A percentile compares a stretch with the other conserved stretches of the same genome.
Evolutionary conservation across 2,329 filamentous ascomycete genomes (phyloP).

Genomic region (Elsinoe perseae): DNA sequence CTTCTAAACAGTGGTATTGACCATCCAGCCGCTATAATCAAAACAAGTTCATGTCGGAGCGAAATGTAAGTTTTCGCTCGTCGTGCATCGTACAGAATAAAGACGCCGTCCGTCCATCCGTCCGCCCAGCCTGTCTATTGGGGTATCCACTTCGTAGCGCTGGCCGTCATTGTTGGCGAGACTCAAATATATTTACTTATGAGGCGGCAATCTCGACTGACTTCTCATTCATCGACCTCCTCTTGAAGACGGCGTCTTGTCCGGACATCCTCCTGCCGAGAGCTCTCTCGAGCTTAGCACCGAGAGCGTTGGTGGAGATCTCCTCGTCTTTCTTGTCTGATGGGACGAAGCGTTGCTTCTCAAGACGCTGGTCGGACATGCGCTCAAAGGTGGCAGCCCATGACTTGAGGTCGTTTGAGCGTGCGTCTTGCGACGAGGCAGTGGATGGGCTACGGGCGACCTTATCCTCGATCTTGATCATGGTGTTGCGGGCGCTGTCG

Average conservation of each 20-base stretch:
- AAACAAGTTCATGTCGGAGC: background rate
- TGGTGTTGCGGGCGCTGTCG: slow-evolving; percentile 18
- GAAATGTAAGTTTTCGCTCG: background rate
- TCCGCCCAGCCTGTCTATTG: background rate
- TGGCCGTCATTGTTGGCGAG: background rate
- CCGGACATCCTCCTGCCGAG: slow-evolving; percentile 77
- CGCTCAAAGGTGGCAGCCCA: slow-evolving; percentile 75
- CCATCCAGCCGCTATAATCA: background rate
- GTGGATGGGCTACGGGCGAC: slow-evolving; percentile 24
- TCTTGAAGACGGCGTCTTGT: slow-evolving; percentile 81
- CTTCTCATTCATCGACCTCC: slow-evolving; percentile 37
- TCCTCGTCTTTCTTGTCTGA: slow-evolving; percentile 73
- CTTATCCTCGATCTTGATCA: slow-evolving; percentile 22
- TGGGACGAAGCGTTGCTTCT: slow-evolving; percentile 72
- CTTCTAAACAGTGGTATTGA: background rate
- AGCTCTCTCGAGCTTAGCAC: slow-evolving; percentile 83
- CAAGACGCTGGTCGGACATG: slow-evolving; percentile 81
- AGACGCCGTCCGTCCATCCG: background rate
- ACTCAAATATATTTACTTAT: background rate
- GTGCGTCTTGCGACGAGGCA: slow-evolving; percentile 36
- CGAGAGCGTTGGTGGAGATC: slow-evolving; percentile 77
- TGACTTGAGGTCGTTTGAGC: slow-evolving; percentile 59
- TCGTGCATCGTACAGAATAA: background rate
- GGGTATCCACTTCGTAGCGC: background rate
- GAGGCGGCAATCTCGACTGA: slow-evolving; percentile 17